These are phyloP conservation scores for Phaseolus coccineus DNA, from an alignment of 331 rosid species.

Conservation along the genomic window DNA sequence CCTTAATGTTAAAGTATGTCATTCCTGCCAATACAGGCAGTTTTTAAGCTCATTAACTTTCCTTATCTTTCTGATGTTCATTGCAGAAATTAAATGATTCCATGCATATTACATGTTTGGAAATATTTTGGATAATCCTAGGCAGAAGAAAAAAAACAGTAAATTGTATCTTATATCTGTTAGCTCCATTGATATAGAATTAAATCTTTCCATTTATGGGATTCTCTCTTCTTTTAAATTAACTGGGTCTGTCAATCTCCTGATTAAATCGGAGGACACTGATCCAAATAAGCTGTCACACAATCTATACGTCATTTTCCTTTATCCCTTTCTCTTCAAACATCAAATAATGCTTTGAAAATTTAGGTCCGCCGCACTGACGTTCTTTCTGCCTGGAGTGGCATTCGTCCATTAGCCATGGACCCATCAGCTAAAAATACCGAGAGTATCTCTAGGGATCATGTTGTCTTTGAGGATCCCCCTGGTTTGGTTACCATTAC, in stretches of 20 bases:
- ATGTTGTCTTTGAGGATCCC: slow-evolving; percentile 85
- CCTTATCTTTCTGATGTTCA: slow-evolving; percentile 11
- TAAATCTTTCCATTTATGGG: slow-evolving; percentile 32
- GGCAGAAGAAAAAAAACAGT: slow-evolving; percentile 3
- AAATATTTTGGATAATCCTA: slow-evolving; percentile 30
- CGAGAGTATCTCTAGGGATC: slow-evolving; percentile 88
- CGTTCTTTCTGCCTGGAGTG: slow-evolving; percentile 98
- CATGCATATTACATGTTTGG: slow-evolving; percentile 25
- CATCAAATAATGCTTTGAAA: slow-evolving; percentile 46
- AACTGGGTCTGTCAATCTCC: slow-evolving; percentile 18
- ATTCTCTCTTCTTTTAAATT: background rate
- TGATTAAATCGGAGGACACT: slow-evolving; percentile 30
- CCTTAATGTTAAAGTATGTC: slow-evolving; percentile 90
- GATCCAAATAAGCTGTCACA: slow-evolving; percentile 10
- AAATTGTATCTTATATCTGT: slow-evolving; percentile 17
- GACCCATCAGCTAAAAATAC: slow-evolving; percentile 84
- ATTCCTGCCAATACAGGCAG: slow-evolving; percentile 19
- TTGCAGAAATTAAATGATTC: slow-evolving; percentile 30
- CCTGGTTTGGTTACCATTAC: slow-evolving; percentile 94
- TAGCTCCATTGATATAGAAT: slow-evolving; percentile 6
- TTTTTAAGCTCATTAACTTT: background rate
- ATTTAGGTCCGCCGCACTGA: slow-evolving; percentile 84
- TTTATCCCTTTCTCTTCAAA: slow-evolving; percentile 11
- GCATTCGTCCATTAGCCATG: slow-evolving; percentile 88
- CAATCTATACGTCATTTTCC: slow-evolving; percentile 35